These are phyloP conservation scores for Trametes coccinea DNA, from an alignment of 768 basidiomycete species.

Conservation along the genomic window DNA sequence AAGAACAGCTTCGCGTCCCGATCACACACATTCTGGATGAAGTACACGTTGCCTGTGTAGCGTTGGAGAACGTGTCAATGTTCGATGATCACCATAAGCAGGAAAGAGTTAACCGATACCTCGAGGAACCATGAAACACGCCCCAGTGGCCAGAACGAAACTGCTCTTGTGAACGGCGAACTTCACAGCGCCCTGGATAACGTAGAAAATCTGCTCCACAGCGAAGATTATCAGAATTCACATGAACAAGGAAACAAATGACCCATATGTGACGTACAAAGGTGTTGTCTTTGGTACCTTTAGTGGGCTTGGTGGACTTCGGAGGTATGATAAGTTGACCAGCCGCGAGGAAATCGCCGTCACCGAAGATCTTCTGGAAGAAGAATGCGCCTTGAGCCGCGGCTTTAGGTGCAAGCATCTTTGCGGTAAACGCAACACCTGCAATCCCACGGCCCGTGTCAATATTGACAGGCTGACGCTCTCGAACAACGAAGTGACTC, in stretches of 20 bases:
- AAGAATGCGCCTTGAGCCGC: constrained; percentile 70
- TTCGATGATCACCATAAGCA: neutral
- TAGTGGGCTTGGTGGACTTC: constrained; percentile 78
- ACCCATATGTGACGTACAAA: constrained; percentile 57
- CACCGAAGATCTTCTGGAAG: constrained; percentile 91
- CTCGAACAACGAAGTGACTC: constrained; percentile 34
- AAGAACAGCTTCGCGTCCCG: constrained; percentile 87
- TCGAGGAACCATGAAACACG: constrained; percentile 88
- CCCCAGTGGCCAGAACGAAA: constrained; percentile 78
- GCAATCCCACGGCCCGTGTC: neutral
- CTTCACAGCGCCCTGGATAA: constrained; percentile 86
- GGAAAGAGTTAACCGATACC: constrained; percentile 42
- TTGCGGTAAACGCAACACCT: constrained; percentile 82
- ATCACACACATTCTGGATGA: constrained; percentile 83
- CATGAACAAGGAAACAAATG: neutral
- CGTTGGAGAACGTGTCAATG: neutral
- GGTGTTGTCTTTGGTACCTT: constrained; percentile 90
- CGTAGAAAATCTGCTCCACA: constrained; percentile 63
- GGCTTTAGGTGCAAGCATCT: constrained; percentile 60
- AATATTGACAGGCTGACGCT: neutral
- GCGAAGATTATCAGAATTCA: neutral
- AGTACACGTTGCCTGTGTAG: constrained; percentile 81
- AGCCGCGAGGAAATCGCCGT: constrained; percentile 88
- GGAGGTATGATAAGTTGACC: constrained; percentile 86
- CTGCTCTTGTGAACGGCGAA: constrained; percentile 80